Evolutionary conservation across 106 monocot genomes (phyloP).

Genomic region (Acorus gramineus): DNA sequence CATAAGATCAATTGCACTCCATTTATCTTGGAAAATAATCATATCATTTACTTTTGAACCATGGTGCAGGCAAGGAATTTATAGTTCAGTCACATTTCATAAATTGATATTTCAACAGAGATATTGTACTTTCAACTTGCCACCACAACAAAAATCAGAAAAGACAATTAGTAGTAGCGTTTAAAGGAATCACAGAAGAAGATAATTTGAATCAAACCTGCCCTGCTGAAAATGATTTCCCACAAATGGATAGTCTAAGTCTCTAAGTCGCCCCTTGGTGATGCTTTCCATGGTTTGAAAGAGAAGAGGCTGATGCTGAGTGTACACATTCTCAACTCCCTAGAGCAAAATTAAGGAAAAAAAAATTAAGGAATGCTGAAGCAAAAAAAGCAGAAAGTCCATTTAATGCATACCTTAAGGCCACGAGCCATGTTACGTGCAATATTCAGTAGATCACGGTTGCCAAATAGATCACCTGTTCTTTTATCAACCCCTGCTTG

Average conservation of each 20-base stretch:
- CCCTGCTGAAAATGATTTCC: conserved; percentile 97
- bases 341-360: conserved; percentile 18
- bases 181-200: background rate
- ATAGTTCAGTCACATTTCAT: no score
- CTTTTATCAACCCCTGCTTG: conserved; percentile 78
- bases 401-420: conserved; percentile 37
- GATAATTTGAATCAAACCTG: conserved; percentile 35
- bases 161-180: no score
- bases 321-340: conserved; percentile 99
- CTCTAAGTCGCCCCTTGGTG: conserved; percentile 69
- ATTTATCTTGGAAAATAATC: no score
- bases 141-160: no score
- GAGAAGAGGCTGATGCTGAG: conserved; percentile 95
- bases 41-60: no score
- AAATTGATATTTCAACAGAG: background rate
- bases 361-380: conserved; percentile 5
- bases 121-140: background rate
- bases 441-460: conserved; percentile 67
- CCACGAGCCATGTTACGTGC: conserved; percentile 81
- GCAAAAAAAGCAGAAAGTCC: conserved; percentile 1
- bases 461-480: conserved; percentile 64
- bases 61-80: no score
- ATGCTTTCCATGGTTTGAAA: conserved; percentile 95
- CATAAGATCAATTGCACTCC: conserved; percentile 1
- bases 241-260: conserved; percentile 85